phyloP scores from a whole-genome alignment of 108 stramenopile species.

The Cylindrotheca closterium region DNA sequence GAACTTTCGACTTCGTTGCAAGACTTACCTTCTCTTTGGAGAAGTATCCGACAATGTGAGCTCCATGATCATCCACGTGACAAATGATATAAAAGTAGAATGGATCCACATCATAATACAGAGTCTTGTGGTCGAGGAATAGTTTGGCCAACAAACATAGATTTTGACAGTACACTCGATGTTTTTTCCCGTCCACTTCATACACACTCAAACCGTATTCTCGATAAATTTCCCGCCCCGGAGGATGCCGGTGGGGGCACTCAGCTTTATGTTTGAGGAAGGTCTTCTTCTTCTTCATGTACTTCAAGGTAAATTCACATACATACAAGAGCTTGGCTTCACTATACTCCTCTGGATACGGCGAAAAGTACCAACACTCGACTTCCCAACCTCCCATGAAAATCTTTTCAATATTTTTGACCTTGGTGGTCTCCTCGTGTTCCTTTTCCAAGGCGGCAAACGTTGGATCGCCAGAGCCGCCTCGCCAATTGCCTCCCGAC shows the following conservation, averaged over 20 bases:
- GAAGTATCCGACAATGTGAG: conserved; percentile 96
- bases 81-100: conserved; percentile 98
- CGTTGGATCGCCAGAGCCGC: conserved; percentile 58
- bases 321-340: conserved; percentile 85
- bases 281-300: conserved; percentile 78
- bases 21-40: conserved; percentile 86
- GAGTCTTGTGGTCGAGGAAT: conserved; percentile 99
- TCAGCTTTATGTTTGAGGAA: conserved; percentile 68
- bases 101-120: conserved; percentile 99
- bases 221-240: conserved; percentile 95
- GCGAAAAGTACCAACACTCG: conserved; percentile 98
- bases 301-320: conserved; percentile 97
- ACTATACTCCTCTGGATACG: conserved; percentile 92
- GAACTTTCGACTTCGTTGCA: too few species aligned
- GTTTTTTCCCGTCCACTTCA: conserved; percentile 79
- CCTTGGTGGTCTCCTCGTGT: conserved; percentile 99
- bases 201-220: conserved; percentile 71
- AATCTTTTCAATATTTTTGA: conserved; percentile 97
- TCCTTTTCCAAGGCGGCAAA: conserved; percentile 83
- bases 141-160: conserved; percentile 98
- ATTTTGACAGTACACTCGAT: conserved; percentile 97
- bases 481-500: conserved; percentile 75
- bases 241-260: conserved; percentile 79
- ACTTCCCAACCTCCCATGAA: conserved; percentile 88
- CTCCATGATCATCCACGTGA: conserved; percentile 70